Base-by-base conservation (phyloP, 2,329 filamentous ascomycete species). In the Ophidiomyces ophidiicola region DNA sequence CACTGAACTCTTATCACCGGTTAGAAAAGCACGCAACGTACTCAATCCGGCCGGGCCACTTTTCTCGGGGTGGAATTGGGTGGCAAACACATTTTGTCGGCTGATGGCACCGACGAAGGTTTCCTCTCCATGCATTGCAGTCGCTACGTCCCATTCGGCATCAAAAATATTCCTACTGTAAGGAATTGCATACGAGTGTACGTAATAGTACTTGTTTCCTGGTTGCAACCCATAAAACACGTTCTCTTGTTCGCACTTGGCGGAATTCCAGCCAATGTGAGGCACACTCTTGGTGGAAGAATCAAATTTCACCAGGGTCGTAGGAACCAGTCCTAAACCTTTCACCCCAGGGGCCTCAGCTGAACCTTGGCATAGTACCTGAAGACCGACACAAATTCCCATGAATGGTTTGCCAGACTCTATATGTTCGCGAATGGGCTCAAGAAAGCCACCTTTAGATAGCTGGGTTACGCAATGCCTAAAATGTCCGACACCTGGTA, bases 31-130 rank as follows among this genome's bases (percentile, higher is more conserved):
- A 50, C 80, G 80, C 48, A 98, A 54, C 1, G 92, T 80, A 20
- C 85, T 72, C 45, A 96, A 65, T 7, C 90, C 90, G 2, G 90
- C 88, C 12, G 80, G 78, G 38, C 90, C 90, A 55, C 84, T 93
- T 70, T 98, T 98, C 57, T 98, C 90, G 0, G 90, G 90, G 64
- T 98, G 90, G 60, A 98, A 98, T 54, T 98, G 90, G 2, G 90
- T 94, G 2, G 81, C 87, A 43, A 94, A 76, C 15, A 96, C 65
- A 58, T 94, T 94, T 14, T 76, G 81, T 53, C 77, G 82, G 21
- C 84, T 83, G 28, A 98, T 72, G 12, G 88, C 90, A 32, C 90
- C 90, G 7, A 96, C 77, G 55, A 98, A 98, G 25, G 81, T 80
- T 64, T 98, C 86, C 10, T 73, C 67, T 21, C 87, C 87, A 59